phyloP scores from a whole-genome alignment of 371 early-diverging fungal genomes.

The Mortierella sp. region DNA sequence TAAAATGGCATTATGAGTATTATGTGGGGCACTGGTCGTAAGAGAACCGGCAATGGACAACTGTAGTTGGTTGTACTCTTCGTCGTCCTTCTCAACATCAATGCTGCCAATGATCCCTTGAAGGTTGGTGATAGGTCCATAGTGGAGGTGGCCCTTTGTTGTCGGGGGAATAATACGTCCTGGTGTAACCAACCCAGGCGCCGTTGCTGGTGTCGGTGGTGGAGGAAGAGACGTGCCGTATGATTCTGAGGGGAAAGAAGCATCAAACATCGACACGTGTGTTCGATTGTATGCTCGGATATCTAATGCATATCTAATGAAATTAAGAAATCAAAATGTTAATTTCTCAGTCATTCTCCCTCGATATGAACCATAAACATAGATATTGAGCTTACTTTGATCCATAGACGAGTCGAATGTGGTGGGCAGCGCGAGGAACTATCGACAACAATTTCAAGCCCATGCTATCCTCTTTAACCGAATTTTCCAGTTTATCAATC shows the following conservation, averaged over 20 bases:
- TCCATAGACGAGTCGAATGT: constrained; percentile 68
- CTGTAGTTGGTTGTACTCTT: constrained; percentile 29
- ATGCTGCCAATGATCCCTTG: constrained; percentile 33
- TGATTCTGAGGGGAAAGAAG: constrained; percentile 44
- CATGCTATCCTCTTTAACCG: constrained; percentile 45
- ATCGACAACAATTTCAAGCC: constrained; percentile 58
- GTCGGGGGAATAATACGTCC: constrained; percentile 36
- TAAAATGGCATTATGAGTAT: background rate
- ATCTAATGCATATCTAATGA: constrained; percentile 38
- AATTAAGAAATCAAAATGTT: background rate
- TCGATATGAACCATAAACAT: background rate
- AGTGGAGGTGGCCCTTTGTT: constrained; percentile 39
- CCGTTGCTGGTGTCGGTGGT: constrained; percentile 34
- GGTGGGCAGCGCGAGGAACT: constrained; percentile 66
- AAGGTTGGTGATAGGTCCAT: constrained; percentile 32
- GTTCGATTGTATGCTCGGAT: constrained; percentile 41
- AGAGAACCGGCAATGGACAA: background rate
- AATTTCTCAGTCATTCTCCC: background rate
- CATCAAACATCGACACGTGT: constrained; percentile 46
- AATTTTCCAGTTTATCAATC: constrained; percentile 40
- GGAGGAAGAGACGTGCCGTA: constrained; percentile 33
- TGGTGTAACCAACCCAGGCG: constrained; percentile 22
- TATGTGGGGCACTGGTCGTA: background rate
- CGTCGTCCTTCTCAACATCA: constrained; percentile 44
- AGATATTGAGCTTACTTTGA: constrained; percentile 57